Conservation (phyloP, 805 yeast species). For the Zygosaccharomyces kombuchaensis region DNA sequence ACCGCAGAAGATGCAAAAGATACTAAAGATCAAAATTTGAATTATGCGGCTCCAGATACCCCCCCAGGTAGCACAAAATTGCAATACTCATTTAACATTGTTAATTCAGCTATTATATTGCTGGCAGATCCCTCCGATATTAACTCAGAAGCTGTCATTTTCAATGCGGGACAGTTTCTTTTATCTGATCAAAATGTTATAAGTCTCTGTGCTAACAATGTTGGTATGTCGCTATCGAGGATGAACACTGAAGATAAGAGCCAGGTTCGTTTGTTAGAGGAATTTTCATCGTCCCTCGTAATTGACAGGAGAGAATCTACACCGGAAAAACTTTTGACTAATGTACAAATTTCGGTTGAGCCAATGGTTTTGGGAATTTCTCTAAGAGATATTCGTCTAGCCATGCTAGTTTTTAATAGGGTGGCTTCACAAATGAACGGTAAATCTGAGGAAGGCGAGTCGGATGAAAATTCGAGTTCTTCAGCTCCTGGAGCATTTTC, state of each 20-base stretch:
- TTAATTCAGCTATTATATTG: constrained; percentile 71
- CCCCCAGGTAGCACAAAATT: constrained; percentile 21
- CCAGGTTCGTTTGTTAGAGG: constrained; percentile 75
- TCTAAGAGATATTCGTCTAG: constrained; percentile 78
- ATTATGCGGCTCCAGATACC: background rate
- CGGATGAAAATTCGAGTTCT: constrained; percentile 13
- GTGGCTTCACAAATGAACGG: constrained; percentile 53
- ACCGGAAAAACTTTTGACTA: constrained; percentile 52
- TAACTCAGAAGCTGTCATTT: constrained; percentile 82
- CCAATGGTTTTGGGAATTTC: constrained; percentile 80
- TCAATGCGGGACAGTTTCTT: constrained; percentile 76
- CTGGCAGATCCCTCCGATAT: constrained; percentile 70
- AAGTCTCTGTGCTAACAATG: constrained; percentile 64
- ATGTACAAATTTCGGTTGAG: constrained; percentile 67
- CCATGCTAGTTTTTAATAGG: constrained; percentile 63
- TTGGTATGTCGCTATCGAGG: constrained; percentile 79
- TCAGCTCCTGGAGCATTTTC: constrained; percentile 43
- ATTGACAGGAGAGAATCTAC: constrained; percentile 69
- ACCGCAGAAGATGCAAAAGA: background rate
- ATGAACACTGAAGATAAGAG: constrained; percentile 66
- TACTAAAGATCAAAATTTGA: background rate
- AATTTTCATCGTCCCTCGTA: constrained; percentile 74
- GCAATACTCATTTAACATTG: constrained; percentile 62
- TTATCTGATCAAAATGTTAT: constrained; percentile 63
- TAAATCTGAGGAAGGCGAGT: constrained; percentile 11